Evolutionary conservation across 768 basidiomycete genomes (phyloP).

Genomic region (Suillus variegatus): DNA sequence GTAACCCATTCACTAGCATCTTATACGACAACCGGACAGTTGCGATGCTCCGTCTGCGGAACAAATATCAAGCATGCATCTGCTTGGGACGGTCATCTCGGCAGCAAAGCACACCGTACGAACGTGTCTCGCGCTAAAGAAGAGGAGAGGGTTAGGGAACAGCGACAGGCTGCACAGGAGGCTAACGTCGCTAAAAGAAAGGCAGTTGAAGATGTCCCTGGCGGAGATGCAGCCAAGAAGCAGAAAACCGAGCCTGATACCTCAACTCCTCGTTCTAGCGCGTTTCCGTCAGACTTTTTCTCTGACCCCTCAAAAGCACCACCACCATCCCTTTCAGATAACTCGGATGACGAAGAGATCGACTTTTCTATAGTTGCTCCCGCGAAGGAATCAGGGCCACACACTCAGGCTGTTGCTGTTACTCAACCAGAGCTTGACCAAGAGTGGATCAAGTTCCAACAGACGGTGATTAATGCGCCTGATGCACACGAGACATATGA

Average conservation of each 20-base stretch:
- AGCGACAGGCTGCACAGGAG: slow-evolving; percentile 37
- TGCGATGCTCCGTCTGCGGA: slow-evolving; percentile 69
- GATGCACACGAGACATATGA: slow-evolving; percentile 54
- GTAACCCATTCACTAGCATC: slow-evolving; percentile 74
- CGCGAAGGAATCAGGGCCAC: not conserved
- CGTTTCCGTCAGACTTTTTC: slow-evolving; percentile 74
- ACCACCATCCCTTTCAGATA: slow-evolving; percentile 31
- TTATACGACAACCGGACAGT: slow-evolving; percentile 64
- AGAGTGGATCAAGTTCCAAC: slow-evolving; percentile 77
- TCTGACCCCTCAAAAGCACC: slow-evolving; percentile 68
- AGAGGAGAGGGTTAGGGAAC: slow-evolving; percentile 47
- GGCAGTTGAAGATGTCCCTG: slow-evolving; percentile 24
- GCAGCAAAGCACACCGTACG: slow-evolving; percentile 76
- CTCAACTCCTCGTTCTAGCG: slow-evolving; percentile 11
- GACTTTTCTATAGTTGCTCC: slow-evolving; percentile 19
- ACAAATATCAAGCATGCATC: slow-evolving; percentile 70
- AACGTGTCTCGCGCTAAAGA: slow-evolving; percentile 61
- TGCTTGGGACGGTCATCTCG: slow-evolving; percentile 87
- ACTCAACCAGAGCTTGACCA: slow-evolving; percentile 49
- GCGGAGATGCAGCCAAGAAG: slow-evolving; percentile 34
- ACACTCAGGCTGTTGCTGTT: not conserved
- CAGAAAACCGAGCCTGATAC: slow-evolving; percentile 23
- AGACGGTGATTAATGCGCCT: slow-evolving; percentile 52
- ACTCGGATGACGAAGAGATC: slow-evolving; percentile 46
- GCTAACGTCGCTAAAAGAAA: slow-evolving; percentile 38